Conservation (phyloP, 345 rosid species). For the Bruguiera gymnorhiza region DNA sequence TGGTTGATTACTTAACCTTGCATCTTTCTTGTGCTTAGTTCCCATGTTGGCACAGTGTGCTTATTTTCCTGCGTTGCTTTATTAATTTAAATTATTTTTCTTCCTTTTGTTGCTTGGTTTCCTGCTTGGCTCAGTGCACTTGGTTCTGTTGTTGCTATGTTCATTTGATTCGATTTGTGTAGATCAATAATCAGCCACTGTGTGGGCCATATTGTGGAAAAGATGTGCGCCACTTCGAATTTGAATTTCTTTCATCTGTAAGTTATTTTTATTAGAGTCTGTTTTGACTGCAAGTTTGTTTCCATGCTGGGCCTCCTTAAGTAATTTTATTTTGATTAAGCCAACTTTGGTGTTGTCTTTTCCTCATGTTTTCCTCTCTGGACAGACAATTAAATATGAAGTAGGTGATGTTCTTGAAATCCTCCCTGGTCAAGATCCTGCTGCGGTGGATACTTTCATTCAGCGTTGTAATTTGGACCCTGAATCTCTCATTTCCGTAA, state of each 20-base stretch:
- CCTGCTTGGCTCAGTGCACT: not conserved
- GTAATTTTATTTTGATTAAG: not conserved
- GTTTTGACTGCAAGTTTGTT: not conserved
- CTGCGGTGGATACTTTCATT: constrained; percentile 66
- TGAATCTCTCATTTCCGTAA: constrained; percentile 68
- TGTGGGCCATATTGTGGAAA: constrained; percentile 56
- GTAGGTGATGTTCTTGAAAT: constrained; percentile 89
- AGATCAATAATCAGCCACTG: constrained; percentile 62
- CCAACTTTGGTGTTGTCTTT: not conserved
- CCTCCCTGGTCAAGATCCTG: constrained; percentile 70
- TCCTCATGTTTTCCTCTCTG: not conserved
- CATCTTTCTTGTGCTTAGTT: too few species aligned
- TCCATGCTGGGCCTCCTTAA: not conserved
- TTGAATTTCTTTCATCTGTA: constrained; percentile 70
- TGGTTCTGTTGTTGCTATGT: not conserved
- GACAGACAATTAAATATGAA: constrained; percentile 54
- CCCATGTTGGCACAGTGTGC: too few species aligned
- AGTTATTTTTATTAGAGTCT: constrained; percentile 31
- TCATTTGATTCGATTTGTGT: constrained; percentile 16
- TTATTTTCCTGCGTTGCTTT: too few species aligned
- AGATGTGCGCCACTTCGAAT: constrained; percentile 90
- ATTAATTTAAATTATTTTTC: not conserved
- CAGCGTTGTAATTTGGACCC: constrained; percentile 72
- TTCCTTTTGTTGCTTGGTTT: not conserved
- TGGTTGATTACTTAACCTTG: too few species aligned